Conservation (phyloP, 495 filamentous ascomycete genomes). For the Hyaloscypha bicolor region DNA sequence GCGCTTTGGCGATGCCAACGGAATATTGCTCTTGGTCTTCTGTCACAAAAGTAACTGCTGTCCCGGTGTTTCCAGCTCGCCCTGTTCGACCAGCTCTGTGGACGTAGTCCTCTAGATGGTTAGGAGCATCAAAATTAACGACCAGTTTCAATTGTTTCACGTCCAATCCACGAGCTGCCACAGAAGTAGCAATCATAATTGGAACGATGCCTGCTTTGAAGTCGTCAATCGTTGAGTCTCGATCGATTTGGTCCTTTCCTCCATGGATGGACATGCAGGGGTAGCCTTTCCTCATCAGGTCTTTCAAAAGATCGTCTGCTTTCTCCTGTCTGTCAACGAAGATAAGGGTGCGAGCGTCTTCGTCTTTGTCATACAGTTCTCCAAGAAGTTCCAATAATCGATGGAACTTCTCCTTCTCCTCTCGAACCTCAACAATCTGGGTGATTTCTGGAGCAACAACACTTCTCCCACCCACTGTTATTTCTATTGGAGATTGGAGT, state of each 20-base stretch:
- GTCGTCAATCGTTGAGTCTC: conserved; percentile 90
- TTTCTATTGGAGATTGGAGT: conserved; percentile 83
- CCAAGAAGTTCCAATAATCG: conserved; percentile 85
- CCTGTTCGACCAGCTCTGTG: conserved; percentile 95
- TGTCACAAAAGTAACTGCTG: conserved; percentile 92
- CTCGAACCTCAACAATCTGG: conserved; percentile 87
- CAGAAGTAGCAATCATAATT: conserved; percentile 91
- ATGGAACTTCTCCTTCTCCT: conserved; percentile 81
- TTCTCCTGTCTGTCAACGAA: conserved; percentile 97
- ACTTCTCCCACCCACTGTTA: conserved; percentile 87
- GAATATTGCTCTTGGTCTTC: conserved; percentile 89
- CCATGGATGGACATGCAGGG: conserved; percentile 97
- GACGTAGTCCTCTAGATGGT: conserved; percentile 97
- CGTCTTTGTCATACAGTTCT: conserved; percentile 82
- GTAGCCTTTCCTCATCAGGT: conserved; percentile 86
- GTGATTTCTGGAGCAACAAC: conserved; percentile 94
- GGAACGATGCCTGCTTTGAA: conserved; percentile 93
- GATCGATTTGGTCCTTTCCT: conserved; percentile 93
- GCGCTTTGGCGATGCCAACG: conserved; percentile 85
- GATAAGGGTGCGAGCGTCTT: conserved; percentile 85
- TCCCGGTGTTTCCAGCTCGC: conserved; percentile 91
- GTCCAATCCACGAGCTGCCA: conserved; percentile 93
- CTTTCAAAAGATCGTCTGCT: conserved; percentile 80
- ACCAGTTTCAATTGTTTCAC: conserved; percentile 97
- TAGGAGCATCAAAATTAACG: conserved; percentile 95